Base-by-base conservation (phyloP, 2,329 filamentous ascomycete species). In the Apiospora arundinis region DNA sequence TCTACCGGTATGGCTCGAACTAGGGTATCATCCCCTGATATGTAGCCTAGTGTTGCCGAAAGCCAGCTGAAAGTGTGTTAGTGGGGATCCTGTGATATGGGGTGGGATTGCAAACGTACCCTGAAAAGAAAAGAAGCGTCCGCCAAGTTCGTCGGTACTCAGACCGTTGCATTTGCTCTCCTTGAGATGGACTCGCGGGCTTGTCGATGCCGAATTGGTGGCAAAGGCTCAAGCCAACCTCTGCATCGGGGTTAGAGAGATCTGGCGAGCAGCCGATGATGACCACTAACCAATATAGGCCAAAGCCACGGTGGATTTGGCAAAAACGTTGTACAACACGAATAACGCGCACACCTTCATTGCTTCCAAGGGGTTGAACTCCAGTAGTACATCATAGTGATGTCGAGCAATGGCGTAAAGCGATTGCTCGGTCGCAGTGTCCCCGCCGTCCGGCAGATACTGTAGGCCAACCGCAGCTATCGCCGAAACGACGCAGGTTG, bases 221-320 rank as follows among this genome's bases (percentile, higher is more conserved):
- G 32, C 56, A 63, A 12, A 63, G 18, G 32, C 56, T 40, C 56
- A 40, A 63, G 32, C 56, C 56, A n/a, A 63, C 56, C 56, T 63
- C 56, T 63, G 32, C 28, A 5, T 40, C 32, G 12, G 32, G 18
- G 56, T 63, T 63, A 63, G 56, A 63, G 32, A 23, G 32, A n/a
- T 32, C 32, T 63, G 56, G 28, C 18, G 16, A 14, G 32, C 32
- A 63, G 56, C 32, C 56, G 32, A 40, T n/a, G 18, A 63, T 23
- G 32, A 63, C 18, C 56, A 63, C 56, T 63, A n/a, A 37, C 32
- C 56, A 9, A 63, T 40, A 63, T 63, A 40, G 32, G 56, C 56
- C 56, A 63, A 32, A 11, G 32, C 32, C 9, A 63, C 28, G 1
- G 56, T 40, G 32, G 28, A 40, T 40, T 32, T 63, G 32, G 56